A percentile compares a stretch with the other conserved stretches of the same genome.
Evolutionary conservation across 225 moss, liverwort and hornwort genomes (phyloP).

Genomic region (Straminergon stramineum): DNA sequence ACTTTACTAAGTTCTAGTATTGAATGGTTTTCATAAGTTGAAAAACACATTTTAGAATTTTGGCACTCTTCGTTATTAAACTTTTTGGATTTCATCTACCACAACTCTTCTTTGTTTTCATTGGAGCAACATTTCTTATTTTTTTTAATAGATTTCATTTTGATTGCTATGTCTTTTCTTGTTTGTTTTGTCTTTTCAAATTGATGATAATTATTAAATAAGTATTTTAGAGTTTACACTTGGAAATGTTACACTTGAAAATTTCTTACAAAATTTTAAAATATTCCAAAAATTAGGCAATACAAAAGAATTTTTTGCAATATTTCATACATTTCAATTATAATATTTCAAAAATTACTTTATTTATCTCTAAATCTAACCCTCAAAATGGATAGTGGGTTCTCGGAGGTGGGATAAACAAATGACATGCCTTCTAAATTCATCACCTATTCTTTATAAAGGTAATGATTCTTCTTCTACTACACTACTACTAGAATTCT

Average conservation of each 20-base stretch:
- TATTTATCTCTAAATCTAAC: not conserved
- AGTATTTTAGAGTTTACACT: fast-evolving
- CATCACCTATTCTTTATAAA: no score
- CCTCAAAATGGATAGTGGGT: no score
- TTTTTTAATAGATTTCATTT: not conserved
- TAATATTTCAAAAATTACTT: no score
- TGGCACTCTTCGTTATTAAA: not conserved
- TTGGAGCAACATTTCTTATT: not conserved
- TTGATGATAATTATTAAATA: not conserved
- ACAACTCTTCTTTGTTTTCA: fast-evolving
- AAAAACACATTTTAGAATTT: not conserved
- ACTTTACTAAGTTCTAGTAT: not conserved
- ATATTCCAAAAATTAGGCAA: not conserved
- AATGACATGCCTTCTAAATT: no score
- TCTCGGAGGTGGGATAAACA: not conserved
- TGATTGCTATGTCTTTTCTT: no score
- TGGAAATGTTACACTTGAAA: not conserved
- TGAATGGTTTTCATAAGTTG: not conserved
- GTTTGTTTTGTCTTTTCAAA: not conserved
- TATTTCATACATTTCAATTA: not conserved
- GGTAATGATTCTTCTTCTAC: not conserved
- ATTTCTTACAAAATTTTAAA: not conserved
- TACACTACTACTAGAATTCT: no score
- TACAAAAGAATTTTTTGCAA: no score
- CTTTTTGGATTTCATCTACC: not conserved